Evolutionary conservation across 2,329 filamentous ascomycete species (phyloP), one percentile per base, ranked within the genome.

Genomic region (Colletotrichum somersetense): DNA sequence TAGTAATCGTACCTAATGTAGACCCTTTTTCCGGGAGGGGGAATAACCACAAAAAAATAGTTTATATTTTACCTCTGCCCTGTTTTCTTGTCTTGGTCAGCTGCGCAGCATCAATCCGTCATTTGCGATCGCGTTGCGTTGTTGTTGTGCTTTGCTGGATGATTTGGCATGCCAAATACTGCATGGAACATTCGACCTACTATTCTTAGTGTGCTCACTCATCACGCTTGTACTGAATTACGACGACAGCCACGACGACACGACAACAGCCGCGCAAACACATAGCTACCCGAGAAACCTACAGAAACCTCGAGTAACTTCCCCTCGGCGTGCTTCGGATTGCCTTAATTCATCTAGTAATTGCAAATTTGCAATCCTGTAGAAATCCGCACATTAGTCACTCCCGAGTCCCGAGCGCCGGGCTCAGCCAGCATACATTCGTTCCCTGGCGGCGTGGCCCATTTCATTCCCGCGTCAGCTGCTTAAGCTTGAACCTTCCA

Each of bases 151-250:
- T 56, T 30, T 33, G 11, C 38, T 6, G 55, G n/a, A 16, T 33
- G 26, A 16, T n/a, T 58, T 26, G 38, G 14, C 16, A 42, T 26
- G 56, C 38, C 35, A n/a, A 8, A 42, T 30, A 11, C 42, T 40
- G 30, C 23, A 30, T 20, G 5, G 56, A 42, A 52, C 20, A 33
- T 46, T 56, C 23, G 23, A 23, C 26, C 26, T 12, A 44, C 26
- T 12, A 44, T 55, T 23, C 62, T 42, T 23, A 53, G 48, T 18
- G 18, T 64, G 62, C 38, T 56, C 50, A 64, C 62, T 64, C 62
- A 64, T 64, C 50, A 58, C 18, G n/a, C 18, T 14, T 33, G 46
- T 18, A 50, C 33, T 30, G n/a, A 14, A 40, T 52, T 63, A 63
- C 61, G 33, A 52, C n/a, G 44, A 40, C 48, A 30, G 61, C 33